A percentile compares a stretch with the other conserved stretches of the same genome.
Evolutionary conservation across 768 basidiomycete genomes (phyloP).

Genomic region (Termitomyces sp.): DNA sequence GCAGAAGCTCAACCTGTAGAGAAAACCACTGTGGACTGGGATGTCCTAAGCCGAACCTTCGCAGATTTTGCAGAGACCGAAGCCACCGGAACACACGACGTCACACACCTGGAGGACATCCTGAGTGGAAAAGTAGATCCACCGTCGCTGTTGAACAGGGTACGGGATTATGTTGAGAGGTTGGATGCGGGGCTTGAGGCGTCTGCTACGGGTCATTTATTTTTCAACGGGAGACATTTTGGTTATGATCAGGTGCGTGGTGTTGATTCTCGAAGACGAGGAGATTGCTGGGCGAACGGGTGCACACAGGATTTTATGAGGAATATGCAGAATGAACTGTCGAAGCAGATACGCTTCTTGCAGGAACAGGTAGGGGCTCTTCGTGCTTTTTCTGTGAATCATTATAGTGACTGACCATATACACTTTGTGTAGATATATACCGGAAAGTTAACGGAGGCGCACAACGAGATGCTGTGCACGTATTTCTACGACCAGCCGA

Average conservation of each 20-base stretch:
- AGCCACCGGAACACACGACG: slow-evolving; percentile 23
- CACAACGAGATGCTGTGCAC: slow-evolving; percentile 51
- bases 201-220: slow-evolving; percentile 60
- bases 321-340: slow-evolving; percentile 59
- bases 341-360: slow-evolving; percentile 60
- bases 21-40: slow-evolving; percentile 38
- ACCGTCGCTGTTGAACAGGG: slow-evolving; percentile 39
- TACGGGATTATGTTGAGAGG: slow-evolving; percentile 54
- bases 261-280: not conserved
- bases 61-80: slow-evolving; percentile 32
- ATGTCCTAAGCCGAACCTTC: slow-evolving; percentile 38
- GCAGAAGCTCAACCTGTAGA: slow-evolving; percentile 30
- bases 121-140: slow-evolving; percentile 29
- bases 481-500: slow-evolving; percentile 91
- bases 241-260: slow-evolving; percentile 57
- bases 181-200: slow-evolving; percentile 40
- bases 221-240: slow-evolving; percentile 87
- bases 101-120: slow-evolving; percentile 35
- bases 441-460: slow-evolving; percentile 54
- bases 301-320: slow-evolving; percentile 58
- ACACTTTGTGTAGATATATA: slow-evolving; percentile 50
- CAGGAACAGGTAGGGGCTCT: slow-evolving; percentile 62
- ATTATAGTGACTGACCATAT: not conserved
- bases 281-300: not conserved
- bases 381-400: not conserved